These are phyloP conservation scores for Ampelocalamus luodianensis DNA, from an alignment of 176 grass and related monocot species.

Conservation along the genomic window DNA sequence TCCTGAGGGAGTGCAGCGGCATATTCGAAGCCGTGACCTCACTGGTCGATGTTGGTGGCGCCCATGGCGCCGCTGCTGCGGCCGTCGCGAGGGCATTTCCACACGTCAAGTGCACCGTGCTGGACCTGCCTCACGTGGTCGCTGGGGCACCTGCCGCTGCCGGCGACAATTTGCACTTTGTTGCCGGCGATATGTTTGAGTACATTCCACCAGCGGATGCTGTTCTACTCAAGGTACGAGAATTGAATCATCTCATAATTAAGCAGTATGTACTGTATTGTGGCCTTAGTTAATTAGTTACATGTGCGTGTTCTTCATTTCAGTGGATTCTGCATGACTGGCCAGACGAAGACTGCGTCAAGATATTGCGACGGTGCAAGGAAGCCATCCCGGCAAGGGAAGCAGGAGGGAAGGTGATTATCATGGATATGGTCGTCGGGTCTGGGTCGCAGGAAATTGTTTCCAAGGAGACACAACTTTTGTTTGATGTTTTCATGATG, in stretches of 20 bases:
- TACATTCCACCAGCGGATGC: conserved; percentile 46
- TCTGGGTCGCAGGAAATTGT: not conserved
- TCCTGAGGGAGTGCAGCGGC: not conserved
- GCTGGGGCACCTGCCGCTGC: not conserved
- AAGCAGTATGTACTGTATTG: too few relatives aligned
- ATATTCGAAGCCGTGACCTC: conserved; percentile 43
- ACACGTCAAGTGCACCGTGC: conserved; percentile 41
- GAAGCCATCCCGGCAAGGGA: not conserved
- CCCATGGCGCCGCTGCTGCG: not conserved
- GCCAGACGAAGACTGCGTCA: not conserved
- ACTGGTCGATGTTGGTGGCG: conserved; percentile 58
- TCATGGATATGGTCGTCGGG: not conserved
- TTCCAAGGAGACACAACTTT: not conserved
- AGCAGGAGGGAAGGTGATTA: not conserved
- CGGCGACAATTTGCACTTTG: conserved; percentile 8
- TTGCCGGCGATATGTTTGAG: too few relatives aligned
- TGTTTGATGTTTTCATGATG: conserved; percentile 43
- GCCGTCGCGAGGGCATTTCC: conserved; percentile 48
- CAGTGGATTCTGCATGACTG: not conserved
- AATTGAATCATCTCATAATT: not conserved
- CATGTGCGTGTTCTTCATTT: not conserved
- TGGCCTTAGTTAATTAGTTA: too few relatives aligned
- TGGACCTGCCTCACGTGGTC: conserved; percentile 10
- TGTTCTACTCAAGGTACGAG: conserved; percentile 53
- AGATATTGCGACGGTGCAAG: not conserved